phyloP scores from a whole-genome alignment of 495 filamentous ascomycete genomes.

The Ramalina intermedia region DNA sequence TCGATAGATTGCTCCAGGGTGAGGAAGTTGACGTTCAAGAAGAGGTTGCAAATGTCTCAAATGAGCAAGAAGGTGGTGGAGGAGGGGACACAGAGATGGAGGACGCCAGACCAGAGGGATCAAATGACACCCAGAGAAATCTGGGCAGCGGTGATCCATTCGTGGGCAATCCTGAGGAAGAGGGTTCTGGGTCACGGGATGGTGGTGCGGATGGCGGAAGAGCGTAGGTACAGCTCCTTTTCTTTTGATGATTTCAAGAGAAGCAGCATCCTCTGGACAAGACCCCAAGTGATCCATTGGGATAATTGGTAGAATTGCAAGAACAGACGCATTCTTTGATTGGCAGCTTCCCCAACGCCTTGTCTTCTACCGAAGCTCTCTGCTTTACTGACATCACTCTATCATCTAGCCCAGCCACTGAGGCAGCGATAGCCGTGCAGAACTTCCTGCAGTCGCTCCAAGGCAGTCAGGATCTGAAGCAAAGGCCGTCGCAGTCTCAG shows the following conservation, averaged over 20 bases:
- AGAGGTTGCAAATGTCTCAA: slow-evolving; percentile 53
- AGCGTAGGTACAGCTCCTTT: slow-evolving; percentile 78
- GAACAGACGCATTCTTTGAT: background rate
- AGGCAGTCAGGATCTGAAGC: slow-evolving; percentile 29
- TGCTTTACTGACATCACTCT: background rate
- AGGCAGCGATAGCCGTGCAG: slow-evolving; percentile 52
- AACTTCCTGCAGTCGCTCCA: slow-evolving; percentile 79
- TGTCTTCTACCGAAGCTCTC: background rate
- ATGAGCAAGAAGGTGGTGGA: slow-evolving; percentile 30
- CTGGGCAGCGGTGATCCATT: slow-evolving; percentile 11
- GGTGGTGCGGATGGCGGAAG: slow-evolving; percentile 90
- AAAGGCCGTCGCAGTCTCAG: slow-evolving; percentile 24
- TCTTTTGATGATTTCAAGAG: slow-evolving; percentile 5
- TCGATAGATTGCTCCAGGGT: slow-evolving; percentile 71
- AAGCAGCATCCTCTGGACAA: no score
- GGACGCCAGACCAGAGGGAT: slow-evolving; percentile 49
- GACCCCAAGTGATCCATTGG: no score
- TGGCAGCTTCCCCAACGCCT: background rate
- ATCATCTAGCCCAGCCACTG: slow-evolving; percentile 20
- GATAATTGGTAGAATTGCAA: background rate
- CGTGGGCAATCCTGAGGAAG: slow-evolving; percentile 67
- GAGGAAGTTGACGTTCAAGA: slow-evolving; percentile 74
- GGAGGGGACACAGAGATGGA: slow-evolving; percentile 74
- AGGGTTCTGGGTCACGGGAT: slow-evolving; percentile 74
- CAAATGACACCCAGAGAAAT: slow-evolving; percentile 26